Conservation (phyloP, 257 asterid species). For the Catharanthus roseus region DNA sequence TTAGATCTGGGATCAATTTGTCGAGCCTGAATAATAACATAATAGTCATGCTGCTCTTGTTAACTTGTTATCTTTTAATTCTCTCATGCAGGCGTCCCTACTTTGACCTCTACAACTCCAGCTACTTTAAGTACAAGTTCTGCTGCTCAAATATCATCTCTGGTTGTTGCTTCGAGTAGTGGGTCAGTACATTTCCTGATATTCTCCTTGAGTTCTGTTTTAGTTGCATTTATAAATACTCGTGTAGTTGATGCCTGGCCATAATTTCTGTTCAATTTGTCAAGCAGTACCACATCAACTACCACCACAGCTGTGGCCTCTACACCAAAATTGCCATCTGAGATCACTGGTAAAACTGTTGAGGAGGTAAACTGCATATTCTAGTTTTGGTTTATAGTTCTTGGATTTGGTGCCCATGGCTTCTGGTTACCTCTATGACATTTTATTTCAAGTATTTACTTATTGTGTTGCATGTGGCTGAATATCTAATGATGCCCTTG, state of each 20-base stretch:
- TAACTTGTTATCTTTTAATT: slow-evolving; percentile 17
- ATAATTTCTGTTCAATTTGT: slow-evolving; percentile 24
- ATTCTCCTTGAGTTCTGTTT: slow-evolving; percentile 5
- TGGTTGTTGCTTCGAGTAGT: slow-evolving; percentile 54
- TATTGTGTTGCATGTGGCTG: background rate
- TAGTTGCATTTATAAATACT: background rate
- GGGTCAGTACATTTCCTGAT: slow-evolving; percentile 49
- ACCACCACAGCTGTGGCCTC: slow-evolving; percentile 39
- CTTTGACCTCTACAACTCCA: slow-evolving; percentile 44
- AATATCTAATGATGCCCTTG: background rate
- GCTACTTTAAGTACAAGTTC: slow-evolving; percentile 42
- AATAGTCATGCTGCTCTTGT: slow-evolving; percentile 9
- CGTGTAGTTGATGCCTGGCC: background rate
- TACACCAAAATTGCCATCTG: slow-evolving; percentile 80
- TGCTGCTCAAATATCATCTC: slow-evolving; percentile 62
- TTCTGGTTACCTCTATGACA: background rate
- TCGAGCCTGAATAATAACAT: background rate
- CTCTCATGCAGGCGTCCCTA: slow-evolving; percentile 28
- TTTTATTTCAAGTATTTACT: background rate
- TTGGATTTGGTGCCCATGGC: background rate
- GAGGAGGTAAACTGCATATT: slow-evolving; percentile 64
- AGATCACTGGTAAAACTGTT: slow-evolving; percentile 88
- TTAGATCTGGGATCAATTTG: background rate
- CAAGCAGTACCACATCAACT: slow-evolving; percentile 54
- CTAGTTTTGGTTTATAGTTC: background rate